These are phyloP conservation scores for Calonectria hongkongensis DNA, from an alignment of 2,329 filamentous ascomycete genomes.

Conservation along the genomic window DNA sequence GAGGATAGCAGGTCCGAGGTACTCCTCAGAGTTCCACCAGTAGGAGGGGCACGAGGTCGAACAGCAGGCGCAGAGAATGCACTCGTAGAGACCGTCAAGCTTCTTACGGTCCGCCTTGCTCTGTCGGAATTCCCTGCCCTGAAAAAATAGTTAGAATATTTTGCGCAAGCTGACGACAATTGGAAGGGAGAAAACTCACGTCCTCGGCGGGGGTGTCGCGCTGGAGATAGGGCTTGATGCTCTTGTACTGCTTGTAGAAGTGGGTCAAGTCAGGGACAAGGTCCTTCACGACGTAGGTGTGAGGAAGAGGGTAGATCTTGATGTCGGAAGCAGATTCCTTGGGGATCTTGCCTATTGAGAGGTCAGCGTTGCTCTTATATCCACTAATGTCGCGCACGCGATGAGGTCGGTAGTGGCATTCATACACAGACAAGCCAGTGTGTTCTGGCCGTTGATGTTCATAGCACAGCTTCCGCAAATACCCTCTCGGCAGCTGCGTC, in stretches of 20 bases:
- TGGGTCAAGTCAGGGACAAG: conserved; percentile 97
- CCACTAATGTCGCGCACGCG: conserved; percentile 54
- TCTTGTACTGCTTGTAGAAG: conserved; percentile 99
- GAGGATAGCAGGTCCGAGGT: conserved; percentile 96
- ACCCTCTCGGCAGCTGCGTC: conserved; percentile 96
- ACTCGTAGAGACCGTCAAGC: conserved; percentile 98
- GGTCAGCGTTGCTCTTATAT: conserved; percentile 44
- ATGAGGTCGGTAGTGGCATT: conserved; percentile 31
- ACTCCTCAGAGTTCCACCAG: conserved; percentile 99
- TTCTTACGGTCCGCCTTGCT: conserved; percentile 94
- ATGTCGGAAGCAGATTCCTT: conserved; percentile 86
- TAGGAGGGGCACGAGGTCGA: conserved; percentile 99
- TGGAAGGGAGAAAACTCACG: conserved; percentile 71
- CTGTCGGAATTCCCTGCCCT: conserved; percentile 96
- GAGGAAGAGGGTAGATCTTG: conserved; percentile 97
- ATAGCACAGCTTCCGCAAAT: conserved; percentile 99
- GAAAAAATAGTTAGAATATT: conserved; percentile 39
- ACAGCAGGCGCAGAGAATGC: conserved; percentile 99
- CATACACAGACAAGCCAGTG: conserved; percentile 95
- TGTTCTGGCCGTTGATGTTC: conserved; percentile 99
- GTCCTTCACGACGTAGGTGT: conserved; percentile 99
- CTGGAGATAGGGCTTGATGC: conserved; percentile 99
- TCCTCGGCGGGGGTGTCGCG: conserved; percentile 88
- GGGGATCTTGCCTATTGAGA: conserved; percentile 87
- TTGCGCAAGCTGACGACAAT: neutral